These are phyloP conservation scores for Tremella yokohamensis DNA, from an alignment of 768 basidiomycete species.

Conservation along the genomic window DNA sequence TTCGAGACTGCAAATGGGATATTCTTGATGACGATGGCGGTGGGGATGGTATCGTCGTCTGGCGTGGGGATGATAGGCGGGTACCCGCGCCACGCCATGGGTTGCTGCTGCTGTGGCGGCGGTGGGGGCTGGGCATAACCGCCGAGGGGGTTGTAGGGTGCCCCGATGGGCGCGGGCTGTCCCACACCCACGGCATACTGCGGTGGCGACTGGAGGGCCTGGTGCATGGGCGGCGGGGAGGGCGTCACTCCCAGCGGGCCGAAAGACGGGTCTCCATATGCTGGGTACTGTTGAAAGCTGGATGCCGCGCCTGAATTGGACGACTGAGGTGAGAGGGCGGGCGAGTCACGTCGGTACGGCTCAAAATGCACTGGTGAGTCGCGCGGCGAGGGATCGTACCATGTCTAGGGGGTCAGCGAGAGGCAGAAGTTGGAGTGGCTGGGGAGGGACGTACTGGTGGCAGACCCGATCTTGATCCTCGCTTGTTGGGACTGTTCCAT, in stretches of 20 bases:
- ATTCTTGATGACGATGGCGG: constrained; percentile 99
- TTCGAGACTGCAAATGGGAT: constrained; percentile 98
- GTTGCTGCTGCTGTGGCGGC: constrained; percentile 19
- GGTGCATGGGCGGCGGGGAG: constrained; percentile 26
- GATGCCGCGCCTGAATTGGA: constrained; percentile 30
- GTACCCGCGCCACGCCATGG: constrained; percentile 12
- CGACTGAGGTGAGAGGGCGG: constrained; percentile 42
- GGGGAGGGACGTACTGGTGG: constrained; percentile 21
- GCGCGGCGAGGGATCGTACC: constrained; percentile 39
- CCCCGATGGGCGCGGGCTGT: constrained; percentile 3
- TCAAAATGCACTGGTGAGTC: constrained; percentile 38
- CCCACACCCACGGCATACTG: not conserved
- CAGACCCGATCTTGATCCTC: constrained; percentile 30
- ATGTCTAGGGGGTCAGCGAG: constrained; percentile 18
- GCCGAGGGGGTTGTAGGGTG: constrained; percentile 4
- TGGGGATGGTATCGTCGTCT: constrained; percentile 88
- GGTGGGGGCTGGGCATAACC: constrained; percentile 20
- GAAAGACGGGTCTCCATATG: constrained; percentile 18
- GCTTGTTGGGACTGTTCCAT: constrained; percentile 32
- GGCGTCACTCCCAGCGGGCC: constrained; percentile 36
- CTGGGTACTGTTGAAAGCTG: constrained; percentile 1
- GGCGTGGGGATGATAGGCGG: constrained; percentile 8
- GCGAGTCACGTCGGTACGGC: constrained; percentile 34
- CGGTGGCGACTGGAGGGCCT: not conserved
- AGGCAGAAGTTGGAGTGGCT: not conserved